These are phyloP conservation scores for Fusarium keratoplasticum DNA, from an alignment of 2,329 filamentous ascomycete species.

Conservation along the genomic window DNA sequence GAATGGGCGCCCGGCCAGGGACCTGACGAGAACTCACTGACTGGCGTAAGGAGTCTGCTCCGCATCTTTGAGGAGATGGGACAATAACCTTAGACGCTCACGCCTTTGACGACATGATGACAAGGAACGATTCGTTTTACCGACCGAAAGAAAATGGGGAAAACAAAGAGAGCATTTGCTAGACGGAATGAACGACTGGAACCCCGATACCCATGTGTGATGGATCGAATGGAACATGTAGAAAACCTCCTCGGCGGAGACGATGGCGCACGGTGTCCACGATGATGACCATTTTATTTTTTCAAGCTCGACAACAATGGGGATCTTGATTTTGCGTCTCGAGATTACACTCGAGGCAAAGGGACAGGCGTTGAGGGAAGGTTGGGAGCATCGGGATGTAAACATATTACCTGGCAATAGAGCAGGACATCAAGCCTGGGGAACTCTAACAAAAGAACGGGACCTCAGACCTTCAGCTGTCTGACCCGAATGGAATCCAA, in stretches of 20 bases:
- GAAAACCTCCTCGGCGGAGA: slow-evolving; percentile 40
- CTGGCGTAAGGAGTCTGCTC: slow-evolving; percentile 78
- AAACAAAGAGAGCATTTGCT: slow-evolving; percentile 35
- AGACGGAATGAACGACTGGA: slow-evolving; percentile 33
- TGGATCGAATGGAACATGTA: slow-evolving; percentile 39
- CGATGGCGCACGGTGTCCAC: slow-evolving; percentile 36
- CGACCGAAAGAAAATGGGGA: slow-evolving; percentile 10
- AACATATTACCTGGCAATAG: background rate
- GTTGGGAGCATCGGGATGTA: background rate
- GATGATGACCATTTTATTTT: slow-evolving; percentile 37
- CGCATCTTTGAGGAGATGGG: slow-evolving; percentile 77
- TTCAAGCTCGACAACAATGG: background rate
- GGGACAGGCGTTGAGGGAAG: slow-evolving; percentile 31
- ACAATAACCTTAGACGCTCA: slow-evolving; percentile 34
- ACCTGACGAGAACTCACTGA: slow-evolving; percentile 85
- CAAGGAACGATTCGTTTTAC: slow-evolving; percentile 12
- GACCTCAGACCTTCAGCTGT: background rate
- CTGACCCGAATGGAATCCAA: background rate
- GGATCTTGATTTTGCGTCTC: background rate
- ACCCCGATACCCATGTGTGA: slow-evolving; percentile 44
- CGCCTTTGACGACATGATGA: slow-evolving; percentile 38
- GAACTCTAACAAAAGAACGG: background rate
- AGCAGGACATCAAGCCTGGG: background rate
- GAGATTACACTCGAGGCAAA: background rate
- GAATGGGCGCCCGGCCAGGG: slow-evolving; percentile 84